phyloP scores from a whole-genome alignment of 202 grass and related monocot species.

The Schoenoplectus tabernaemontani region DNA sequence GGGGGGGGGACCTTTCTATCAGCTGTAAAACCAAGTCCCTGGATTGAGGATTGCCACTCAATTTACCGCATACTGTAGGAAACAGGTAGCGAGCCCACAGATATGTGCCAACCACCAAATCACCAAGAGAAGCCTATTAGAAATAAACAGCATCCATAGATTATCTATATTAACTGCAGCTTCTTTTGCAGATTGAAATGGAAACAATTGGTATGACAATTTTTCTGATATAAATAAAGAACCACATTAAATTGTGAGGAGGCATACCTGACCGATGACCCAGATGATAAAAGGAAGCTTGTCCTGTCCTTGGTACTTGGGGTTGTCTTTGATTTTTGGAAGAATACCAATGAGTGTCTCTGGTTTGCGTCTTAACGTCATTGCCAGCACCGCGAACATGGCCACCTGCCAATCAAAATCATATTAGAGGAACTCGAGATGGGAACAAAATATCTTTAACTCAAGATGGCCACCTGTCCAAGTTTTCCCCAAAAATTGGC shows the following conservation, averaged over 20 bases:
- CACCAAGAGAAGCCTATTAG: slow-evolving; percentile 76
- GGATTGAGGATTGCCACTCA: slow-evolving; percentile 59
- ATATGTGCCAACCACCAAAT: slow-evolving; percentile 68
- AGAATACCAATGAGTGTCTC: slow-evolving; percentile 48
- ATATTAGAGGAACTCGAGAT: not conserved
- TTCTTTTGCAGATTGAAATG: not conserved
- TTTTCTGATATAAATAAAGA: slow-evolving; percentile 29
- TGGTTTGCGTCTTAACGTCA: slow-evolving; percentile 82
- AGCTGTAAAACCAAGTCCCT: slow-evolving; percentile 94
- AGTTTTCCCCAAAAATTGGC: not conserved
- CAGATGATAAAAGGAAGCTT: slow-evolving; percentile 82
- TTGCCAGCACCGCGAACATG: slow-evolving; percentile 83
- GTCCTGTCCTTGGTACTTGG: slow-evolving; percentile 80
- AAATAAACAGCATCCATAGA: slow-evolving; percentile 16
- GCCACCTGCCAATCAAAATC: slow-evolving; percentile 51
- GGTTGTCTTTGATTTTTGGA: slow-evolving; percentile 68
- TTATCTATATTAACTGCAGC: not conserved
- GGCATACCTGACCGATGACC: slow-evolving; percentile 81
- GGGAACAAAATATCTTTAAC: not conserved
- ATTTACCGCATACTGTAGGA: slow-evolving; percentile 69
- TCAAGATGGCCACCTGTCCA: not conserved
- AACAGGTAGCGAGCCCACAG: slow-evolving; percentile 87
- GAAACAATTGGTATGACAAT: not conserved
- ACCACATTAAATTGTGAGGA: not conserved
- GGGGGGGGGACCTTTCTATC: slow-evolving; percentile 57